A percentile compares a stretch with the other conserved stretches of the same genome.
Conservation (phyloP, 2,329 filamentous ascomycete species). For the Colletotrichum musicola region DNA sequence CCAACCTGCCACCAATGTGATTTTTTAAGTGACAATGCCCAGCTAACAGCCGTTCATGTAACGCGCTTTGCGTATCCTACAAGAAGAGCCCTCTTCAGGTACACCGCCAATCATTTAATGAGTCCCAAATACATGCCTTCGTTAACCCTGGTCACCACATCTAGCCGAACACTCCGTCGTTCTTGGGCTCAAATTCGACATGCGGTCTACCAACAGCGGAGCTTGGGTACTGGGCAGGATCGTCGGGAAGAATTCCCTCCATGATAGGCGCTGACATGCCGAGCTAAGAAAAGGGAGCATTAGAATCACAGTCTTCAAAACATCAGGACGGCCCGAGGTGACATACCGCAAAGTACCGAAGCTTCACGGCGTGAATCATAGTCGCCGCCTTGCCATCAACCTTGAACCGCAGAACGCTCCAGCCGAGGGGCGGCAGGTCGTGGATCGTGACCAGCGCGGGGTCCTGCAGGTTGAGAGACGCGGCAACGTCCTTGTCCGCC, state of each 20-base stretch:
- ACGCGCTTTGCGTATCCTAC: too few relatives aligned
- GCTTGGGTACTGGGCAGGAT: slow-evolving; percentile 6
- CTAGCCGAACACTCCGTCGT: slow-evolving; percentile 28
- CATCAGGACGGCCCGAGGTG: neutral
- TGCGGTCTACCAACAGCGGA: slow-evolving; percentile 21
- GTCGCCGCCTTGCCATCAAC: slow-evolving; percentile 23
- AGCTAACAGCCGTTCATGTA: too few relatives aligned
- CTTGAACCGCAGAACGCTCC: slow-evolving; percentile 32
- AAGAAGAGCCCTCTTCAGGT: too few relatives aligned
- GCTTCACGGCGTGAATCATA: slow-evolving; percentile 36
- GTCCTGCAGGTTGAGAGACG: slow-evolving; percentile 1
- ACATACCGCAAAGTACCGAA: slow-evolving; percentile 35
- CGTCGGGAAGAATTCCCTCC: slow-evolving; percentile 24
- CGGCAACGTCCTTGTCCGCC: neutral
- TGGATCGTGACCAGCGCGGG: slow-evolving; percentile 21
- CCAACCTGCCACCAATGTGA: too few relatives aligned
- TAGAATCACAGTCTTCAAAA: neutral
- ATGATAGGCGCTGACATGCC: slow-evolving; percentile 35
- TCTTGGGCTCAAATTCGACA: slow-evolving; percentile 27
- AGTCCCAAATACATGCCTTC: too few relatives aligned
- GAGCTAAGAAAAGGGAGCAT: neutral
- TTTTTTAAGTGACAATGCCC: too few relatives aligned
- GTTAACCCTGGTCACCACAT: neutral
- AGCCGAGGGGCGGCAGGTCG: slow-evolving; percentile 30
- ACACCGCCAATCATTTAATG: too few relatives aligned